Conservation (phyloP, 352 stramenopile genomes). For the Phytophthora kernoviae region DNA sequence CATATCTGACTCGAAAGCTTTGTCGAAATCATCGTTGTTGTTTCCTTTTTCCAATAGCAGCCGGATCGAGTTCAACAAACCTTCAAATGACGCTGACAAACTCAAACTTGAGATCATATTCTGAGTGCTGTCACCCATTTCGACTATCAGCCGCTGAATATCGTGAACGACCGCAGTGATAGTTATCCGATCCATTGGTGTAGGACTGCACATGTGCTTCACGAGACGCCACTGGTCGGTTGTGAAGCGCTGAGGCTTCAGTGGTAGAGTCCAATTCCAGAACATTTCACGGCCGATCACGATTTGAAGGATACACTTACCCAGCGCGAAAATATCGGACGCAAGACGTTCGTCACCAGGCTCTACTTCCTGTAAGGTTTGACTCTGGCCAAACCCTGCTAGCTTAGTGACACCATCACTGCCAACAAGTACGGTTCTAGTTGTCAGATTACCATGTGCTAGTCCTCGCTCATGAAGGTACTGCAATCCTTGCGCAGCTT, state of each 20-base stretch:
- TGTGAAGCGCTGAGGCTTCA: conserved; percentile 7
- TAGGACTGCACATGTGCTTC: conserved; percentile 15
- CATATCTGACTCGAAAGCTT: conserved; percentile 4
- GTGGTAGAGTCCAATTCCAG: conserved; percentile 1
- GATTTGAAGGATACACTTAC: conserved; percentile 18
- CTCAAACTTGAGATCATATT: neutral
- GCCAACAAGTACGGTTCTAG: conserved; percentile 24
- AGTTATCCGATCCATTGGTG: conserved; percentile 1
- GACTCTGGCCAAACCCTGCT: conserved; percentile 8
- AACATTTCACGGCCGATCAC: conserved; percentile 3
- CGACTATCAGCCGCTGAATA: conserved; percentile 6
- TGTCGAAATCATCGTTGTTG: neutral
- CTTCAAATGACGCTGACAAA: conserved; percentile 2
- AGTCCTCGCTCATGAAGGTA: conserved; percentile 28
- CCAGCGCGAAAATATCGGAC: conserved; percentile 14
- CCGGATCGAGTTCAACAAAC: neutral
- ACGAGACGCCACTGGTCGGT: conserved; percentile 25
- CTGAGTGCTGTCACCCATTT: neutral
- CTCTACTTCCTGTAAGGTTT: neutral
- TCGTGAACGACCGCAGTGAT: conserved; percentile 18
- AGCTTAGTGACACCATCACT: conserved; percentile 18
- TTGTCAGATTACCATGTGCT: conserved; percentile 23
- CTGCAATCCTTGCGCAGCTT: conserved; percentile 27
- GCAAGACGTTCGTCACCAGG: conserved; percentile 4
- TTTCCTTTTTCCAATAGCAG: neutral